Evolutionary conservation across 192 early-diverging fungal species (phyloP).

Genomic region (Coemansia brasiliensis): DNA sequence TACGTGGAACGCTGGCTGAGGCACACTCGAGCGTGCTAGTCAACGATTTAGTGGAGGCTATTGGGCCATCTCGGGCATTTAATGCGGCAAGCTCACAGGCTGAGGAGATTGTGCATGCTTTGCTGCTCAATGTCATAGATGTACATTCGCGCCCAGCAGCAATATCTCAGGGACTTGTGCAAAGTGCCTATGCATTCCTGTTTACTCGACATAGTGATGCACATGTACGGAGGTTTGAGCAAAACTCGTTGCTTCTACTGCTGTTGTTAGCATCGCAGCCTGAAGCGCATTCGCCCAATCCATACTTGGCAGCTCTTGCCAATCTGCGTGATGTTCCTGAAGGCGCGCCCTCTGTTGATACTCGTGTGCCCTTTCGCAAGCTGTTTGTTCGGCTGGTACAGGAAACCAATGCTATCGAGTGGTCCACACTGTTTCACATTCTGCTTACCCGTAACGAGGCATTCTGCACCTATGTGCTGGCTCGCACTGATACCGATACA

Average conservation of each 20-base stretch:
- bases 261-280: slow-evolving; percentile 35
- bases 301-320: slow-evolving; percentile 31
- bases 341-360: slow-evolving; percentile 4
- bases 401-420: slow-evolving; percentile 29
- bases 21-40: slow-evolving; percentile 13
- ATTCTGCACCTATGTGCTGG: slow-evolving; percentile 44
- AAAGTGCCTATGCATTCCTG: slow-evolving; percentile 49
- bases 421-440: slow-evolving; percentile 34
- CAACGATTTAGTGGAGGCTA: slow-evolving; percentile 19
- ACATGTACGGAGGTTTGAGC: slow-evolving; percentile 28
- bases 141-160: slow-evolving; percentile 17
- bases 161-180: slow-evolving; percentile 24
- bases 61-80: slow-evolving; percentile 38
- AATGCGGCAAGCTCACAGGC: slow-evolving; percentile 38
- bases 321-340: slow-evolving; percentile 21
- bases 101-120: slow-evolving; percentile 18
- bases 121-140: slow-evolving; percentile 29
- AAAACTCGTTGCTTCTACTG: slow-evolving; percentile 35
- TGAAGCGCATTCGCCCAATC: slow-evolving; percentile 4
- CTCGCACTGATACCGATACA: slow-evolving; percentile 48
- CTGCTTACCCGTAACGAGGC: slow-evolving; percentile 36
- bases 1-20: not conserved
- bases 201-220: slow-evolving; percentile 32
- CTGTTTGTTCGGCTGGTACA: slow-evolving; percentile 33
- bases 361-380: slow-evolving; percentile 33